Evolutionary conservation across 2,329 filamentous ascomycete species (phyloP).

Genomic region (Stenocarpella maydis): DNA sequence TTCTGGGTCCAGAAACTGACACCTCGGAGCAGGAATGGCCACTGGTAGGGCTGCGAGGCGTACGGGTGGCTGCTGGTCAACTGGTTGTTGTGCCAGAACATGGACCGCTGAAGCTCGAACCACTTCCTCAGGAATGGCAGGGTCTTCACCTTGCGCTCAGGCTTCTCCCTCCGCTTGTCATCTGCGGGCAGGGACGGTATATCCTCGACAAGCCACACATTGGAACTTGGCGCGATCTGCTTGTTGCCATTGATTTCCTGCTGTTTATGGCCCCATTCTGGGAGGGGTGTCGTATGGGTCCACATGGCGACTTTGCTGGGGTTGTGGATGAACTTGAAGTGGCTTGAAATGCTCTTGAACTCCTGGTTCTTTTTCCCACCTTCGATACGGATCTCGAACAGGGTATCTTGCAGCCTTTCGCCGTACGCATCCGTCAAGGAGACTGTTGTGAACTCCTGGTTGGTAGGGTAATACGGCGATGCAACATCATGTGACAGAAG

Average conservation of each 20-base stretch:
- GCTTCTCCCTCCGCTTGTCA: conserved; percentile 76
- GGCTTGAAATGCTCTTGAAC: conserved; percentile 88
- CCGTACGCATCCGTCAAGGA: conserved; percentile 75
- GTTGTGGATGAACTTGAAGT: conserved; percentile 95
- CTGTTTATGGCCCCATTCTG: conserved; percentile 96
- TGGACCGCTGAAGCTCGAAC: conserved; percentile 93
- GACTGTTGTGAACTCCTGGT: conserved; percentile 96
- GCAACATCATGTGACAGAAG: conserved; percentile 96
- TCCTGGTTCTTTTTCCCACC: conserved; percentile 81
- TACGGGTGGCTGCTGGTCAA: conserved; percentile 97
- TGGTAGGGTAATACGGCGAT: conserved; percentile 94
- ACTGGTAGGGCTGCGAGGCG: conserved; percentile 92
- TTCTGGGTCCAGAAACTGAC: conserved; percentile 99
- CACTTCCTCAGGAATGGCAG: conserved; percentile 93
- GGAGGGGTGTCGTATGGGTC: conserved; percentile 94
- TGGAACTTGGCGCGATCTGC: conserved; percentile 87
- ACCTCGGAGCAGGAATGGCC: conserved; percentile 96
- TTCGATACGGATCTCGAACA: conserved; percentile 93
- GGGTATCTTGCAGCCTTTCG: conserved; percentile 82
- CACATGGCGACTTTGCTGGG: conserved; percentile 99
- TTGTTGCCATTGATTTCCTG: conserved; percentile 99
- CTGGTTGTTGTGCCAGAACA: conserved; percentile 99
- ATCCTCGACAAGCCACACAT: conserved; percentile 93
- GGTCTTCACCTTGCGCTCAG: conserved; percentile 80
- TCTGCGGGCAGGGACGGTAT: conserved; percentile 81